Evolutionary conservation across 2,329 filamentous ascomycete genomes (phyloP).

Genomic region (Botrytis sinoallii): DNA sequence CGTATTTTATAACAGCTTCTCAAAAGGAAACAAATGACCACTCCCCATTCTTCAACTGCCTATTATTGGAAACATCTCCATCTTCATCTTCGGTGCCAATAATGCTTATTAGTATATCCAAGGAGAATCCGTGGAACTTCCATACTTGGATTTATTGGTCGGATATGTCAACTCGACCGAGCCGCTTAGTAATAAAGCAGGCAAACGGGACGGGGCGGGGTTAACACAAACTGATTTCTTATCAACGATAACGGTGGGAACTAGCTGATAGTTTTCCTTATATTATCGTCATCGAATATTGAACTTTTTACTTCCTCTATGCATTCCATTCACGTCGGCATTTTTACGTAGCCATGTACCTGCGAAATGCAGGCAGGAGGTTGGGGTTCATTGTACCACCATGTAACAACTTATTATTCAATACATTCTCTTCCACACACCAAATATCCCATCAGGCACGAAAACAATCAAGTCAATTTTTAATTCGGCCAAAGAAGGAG

Average conservation of each 20-base stretch:
- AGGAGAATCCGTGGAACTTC: background rate
- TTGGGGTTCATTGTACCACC: slow-evolving; percentile 21
- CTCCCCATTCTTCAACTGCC: background rate
- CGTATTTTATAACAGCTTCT: background rate
- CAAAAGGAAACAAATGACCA: no score
- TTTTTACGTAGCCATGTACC: slow-evolving; percentile 31
- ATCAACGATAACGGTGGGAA: slow-evolving; percentile 12
- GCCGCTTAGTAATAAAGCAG: background rate
- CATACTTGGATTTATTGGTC: background rate
- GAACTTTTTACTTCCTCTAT: slow-evolving; percentile 6
- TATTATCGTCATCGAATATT: slow-evolving; percentile 15
- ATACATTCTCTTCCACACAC: slow-evolving; percentile 10
- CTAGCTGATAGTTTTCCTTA: slow-evolving; percentile 1
- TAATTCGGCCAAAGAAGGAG: slow-evolving; percentile 20
- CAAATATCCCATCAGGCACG: slow-evolving; percentile 12
- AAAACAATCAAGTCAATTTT: slow-evolving; percentile 14
- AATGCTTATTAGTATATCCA: background rate
- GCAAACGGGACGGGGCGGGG: background rate
- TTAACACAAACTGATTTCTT: slow-evolving; percentile 1
- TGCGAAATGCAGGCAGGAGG: slow-evolving; percentile 31
- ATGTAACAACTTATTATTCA: slow-evolving; percentile 15
- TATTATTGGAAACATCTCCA: background rate
- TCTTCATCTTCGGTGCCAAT: background rate
- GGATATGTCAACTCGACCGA: background rate
- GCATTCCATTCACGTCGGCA: slow-evolving; percentile 4